Evolutionary conservation across 768 basidiomycete genomes (phyloP), one percentile per base, ranked within the genome.

Genomic region (Coprinellus aureogranulatus): DNA sequence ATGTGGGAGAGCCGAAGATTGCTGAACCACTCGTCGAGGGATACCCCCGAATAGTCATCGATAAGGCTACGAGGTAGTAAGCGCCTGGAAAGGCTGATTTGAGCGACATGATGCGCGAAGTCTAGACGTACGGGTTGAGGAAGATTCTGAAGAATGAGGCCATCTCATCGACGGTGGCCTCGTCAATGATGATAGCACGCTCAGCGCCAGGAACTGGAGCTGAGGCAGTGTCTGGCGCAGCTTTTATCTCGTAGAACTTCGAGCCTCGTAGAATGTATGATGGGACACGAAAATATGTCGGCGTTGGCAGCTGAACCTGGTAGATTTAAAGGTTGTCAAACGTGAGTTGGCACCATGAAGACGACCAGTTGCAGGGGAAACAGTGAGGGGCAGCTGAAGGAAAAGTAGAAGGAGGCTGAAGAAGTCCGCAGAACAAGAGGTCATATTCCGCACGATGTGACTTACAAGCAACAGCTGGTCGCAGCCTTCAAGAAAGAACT

Each of bases 131-230:
- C 86, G 77, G 72, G 45, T 85, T 85, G 52, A 87, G 87, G 42
- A 87, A 84, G 0, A 86, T 76, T 80, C 80, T 85, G 0, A 85
- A 67, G 44, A 87, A 80, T 0, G 76, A 77, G 11, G 76, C 72
- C 50, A 87, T 84, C 23, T 84, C 81, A 3, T 72, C 67, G 0
- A 75, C 71, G 25, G 72, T 75, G 12, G 76, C 72, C 9, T 77
- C 71, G 1, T 86, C 69, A 0, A 71, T 66, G 20, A 78, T 70
- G 85, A 85, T 25, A 85, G 83, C 0, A 83, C 65, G 1, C 68
- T 68, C 28, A 86, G 34, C 34, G 34, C 34, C 34, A 6, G 34
- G 8, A 34, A 34, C 34, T 34, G 34, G 8, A 14, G 6, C 14
- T 6, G 8, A 6, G 14, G 34, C 8, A 34, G 34, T 34, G 34